Evolutionary conservation across 2,329 filamentous ascomycete species (phyloP).

Genomic region (Tolypocladium capitatum): DNA sequence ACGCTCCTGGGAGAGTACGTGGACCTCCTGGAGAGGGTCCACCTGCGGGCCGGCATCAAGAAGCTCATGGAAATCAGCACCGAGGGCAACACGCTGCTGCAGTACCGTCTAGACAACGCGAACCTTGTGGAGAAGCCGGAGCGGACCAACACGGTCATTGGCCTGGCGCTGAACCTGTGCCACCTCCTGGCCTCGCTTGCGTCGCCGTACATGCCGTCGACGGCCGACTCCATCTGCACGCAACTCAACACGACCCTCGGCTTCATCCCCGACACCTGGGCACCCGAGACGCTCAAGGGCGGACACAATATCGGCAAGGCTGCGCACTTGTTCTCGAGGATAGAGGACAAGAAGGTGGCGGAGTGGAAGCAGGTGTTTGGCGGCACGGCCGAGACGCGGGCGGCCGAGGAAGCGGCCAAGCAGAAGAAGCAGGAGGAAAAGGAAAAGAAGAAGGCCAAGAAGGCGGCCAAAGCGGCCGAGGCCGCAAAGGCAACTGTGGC

Average conservation of each 20-base stretch:
- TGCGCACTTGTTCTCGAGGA: conserved; percentile 67
- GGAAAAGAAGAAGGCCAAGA: conserved; percentile 21
- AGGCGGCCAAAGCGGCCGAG: conserved; percentile 22
- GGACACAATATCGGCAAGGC: conserved; percentile 75
- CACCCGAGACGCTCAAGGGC: conserved; percentile 44
- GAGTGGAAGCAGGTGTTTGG: conserved; percentile 73
- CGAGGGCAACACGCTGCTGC: conserved; percentile 34
- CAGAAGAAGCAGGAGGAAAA: conserved; percentile 37
- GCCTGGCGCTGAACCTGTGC: conserved; percentile 71
- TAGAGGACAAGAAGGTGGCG: conserved; percentile 67
- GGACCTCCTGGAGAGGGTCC: conserved; percentile 55
- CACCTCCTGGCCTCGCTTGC: conserved; percentile 69
- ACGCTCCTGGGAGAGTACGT: conserved; percentile 53
- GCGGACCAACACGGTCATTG: conserved; percentile 47
- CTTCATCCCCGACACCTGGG: conserved; percentile 49
- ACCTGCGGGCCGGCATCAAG: conserved; percentile 52
- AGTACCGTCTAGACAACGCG: conserved; percentile 42
- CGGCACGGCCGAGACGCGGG: conserved; percentile 32
- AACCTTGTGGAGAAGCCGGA: conserved; percentile 40
- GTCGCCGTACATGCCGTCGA: conserved; percentile 76
- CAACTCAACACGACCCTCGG: conserved; percentile 50
- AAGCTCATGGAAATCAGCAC: conserved; percentile 55
- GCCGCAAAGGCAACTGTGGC: conserved; percentile 9
- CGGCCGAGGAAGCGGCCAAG: conserved; percentile 37
- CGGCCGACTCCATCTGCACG: conserved; percentile 57